These are phyloP conservation scores for Xylariaceae sp. DNA, from an alignment of 2,329 filamentous ascomycete genomes.

Conservation along the genomic window DNA sequence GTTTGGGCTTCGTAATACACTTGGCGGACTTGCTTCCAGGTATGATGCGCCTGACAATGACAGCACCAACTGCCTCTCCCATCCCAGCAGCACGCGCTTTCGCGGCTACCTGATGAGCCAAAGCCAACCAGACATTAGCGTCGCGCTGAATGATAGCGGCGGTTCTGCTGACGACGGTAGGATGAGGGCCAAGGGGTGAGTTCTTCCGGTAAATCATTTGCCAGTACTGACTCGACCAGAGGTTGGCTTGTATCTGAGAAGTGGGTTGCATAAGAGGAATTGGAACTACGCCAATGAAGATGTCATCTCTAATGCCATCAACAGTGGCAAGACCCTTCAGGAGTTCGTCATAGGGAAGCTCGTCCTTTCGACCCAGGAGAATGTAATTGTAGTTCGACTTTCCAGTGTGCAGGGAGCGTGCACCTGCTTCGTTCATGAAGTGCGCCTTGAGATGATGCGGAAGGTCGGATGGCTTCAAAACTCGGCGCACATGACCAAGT, in stretches of 20 bases:
- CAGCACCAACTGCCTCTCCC: slow-evolving; percentile 68
- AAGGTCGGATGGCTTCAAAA: slow-evolving; percentile 65
- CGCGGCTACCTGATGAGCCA: slow-evolving; percentile 59
- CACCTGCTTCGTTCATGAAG: slow-evolving; percentile 55
- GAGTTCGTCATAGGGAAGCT: slow-evolving; percentile 51
- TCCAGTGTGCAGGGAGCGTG: slow-evolving; percentile 52
- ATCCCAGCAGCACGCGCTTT: slow-evolving; percentile 53
- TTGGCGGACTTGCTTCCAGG: slow-evolving; percentile 26
- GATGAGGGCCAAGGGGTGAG: slow-evolving; percentile 80
- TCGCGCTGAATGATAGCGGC: slow-evolving; percentile 63
- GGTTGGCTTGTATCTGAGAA: slow-evolving; percentile 66
- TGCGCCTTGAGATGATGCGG: slow-evolving; percentile 59
- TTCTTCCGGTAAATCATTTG: slow-evolving; percentile 81
- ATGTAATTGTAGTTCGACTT: slow-evolving; percentile 59
- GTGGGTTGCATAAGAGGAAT: slow-evolving; percentile 71
- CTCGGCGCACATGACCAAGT: slow-evolving; percentile 68
- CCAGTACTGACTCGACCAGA: slow-evolving; percentile 76
- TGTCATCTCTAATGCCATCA: slow-evolving; percentile 46
- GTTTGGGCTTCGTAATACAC: slow-evolving; percentile 16
- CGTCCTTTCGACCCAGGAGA: slow-evolving; percentile 47
- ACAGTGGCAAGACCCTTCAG: slow-evolving; percentile 41
- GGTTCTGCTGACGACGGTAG: slow-evolving; percentile 64
- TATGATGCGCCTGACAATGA: slow-evolving; percentile 60
- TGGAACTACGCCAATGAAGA: slow-evolving; percentile 57
- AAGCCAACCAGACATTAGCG: slow-evolving; percentile 59